Evolutionary conservation across 257 asterid species (phyloP).

Genomic region (Asclepias syriaca): DNA sequence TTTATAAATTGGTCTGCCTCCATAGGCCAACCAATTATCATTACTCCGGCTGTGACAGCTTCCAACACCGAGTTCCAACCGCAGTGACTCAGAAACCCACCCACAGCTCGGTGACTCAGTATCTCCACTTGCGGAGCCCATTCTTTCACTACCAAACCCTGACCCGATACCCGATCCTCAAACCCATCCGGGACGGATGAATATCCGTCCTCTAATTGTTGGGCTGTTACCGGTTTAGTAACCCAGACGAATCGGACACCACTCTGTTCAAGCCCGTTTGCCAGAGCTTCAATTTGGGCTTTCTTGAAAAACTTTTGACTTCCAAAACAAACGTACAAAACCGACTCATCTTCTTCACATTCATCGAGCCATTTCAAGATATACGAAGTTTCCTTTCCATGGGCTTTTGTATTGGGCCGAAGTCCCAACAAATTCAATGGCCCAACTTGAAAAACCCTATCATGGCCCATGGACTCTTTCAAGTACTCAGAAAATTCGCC

Average conservation of each 20-base stretch:
- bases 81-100: slow-evolving; percentile 70
- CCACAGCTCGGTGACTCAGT: slow-evolving; percentile 50
- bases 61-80: slow-evolving; percentile 80
- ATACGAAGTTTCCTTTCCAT: not conserved
- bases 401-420: slow-evolving; percentile 24
- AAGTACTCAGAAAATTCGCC: slow-evolving; percentile 36
- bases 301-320: slow-evolving; percentile 52
- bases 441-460: slow-evolving; percentile 46
- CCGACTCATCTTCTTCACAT: slow-evolving; percentile 38
- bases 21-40: slow-evolving; percentile 85
- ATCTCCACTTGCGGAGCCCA: slow-evolving; percentile 75
- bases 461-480: slow-evolving; percentile 32
- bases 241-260: slow-evolving; percentile 57
- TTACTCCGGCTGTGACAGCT: slow-evolving; percentile 47
- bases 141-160: slow-evolving; percentile 47
- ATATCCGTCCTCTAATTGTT: slow-evolving; percentile 43
- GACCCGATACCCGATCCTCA: slow-evolving; percentile 38
- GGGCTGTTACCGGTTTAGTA: slow-evolving; percentile 34
- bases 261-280: slow-evolving; percentile 57
- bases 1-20: slow-evolving; percentile 76
- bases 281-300: slow-evolving; percentile 57
- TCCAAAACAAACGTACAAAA: slow-evolving; percentile 68
- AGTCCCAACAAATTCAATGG: slow-evolving; percentile 39
- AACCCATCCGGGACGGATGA: slow-evolving; percentile 45
- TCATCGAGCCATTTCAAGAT: slow-evolving; percentile 46